Percentiles rank a stretch among this genome's conserved stretches.
phyloP scores from a whole-genome alignment of 495 filamentous ascomycete species.

The Pyrenula aspistea region DNA sequence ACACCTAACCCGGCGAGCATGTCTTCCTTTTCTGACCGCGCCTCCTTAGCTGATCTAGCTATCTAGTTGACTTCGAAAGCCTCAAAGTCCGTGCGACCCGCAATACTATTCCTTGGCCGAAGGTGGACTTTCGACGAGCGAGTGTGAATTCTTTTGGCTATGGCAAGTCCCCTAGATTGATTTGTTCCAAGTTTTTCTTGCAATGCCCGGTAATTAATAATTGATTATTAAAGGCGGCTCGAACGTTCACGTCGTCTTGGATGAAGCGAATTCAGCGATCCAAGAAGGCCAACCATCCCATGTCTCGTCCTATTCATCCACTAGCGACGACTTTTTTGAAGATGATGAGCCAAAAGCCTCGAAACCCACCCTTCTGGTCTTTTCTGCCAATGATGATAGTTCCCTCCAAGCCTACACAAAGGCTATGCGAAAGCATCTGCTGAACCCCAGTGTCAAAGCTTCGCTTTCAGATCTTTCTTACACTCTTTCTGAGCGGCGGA shows the following conservation, averaged over 20 bases:
- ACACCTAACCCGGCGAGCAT: constrained; percentile 1
- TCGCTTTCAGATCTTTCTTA: constrained; percentile 12
- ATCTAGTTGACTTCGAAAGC: constrained; percentile 3
- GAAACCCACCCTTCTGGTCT: constrained; percentile 12
- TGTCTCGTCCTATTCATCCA: constrained; percentile 1
- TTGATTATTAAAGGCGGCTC: constrained; percentile 23
- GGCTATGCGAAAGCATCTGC: constrained; percentile 10
- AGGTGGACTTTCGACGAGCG: constrained; percentile 10
- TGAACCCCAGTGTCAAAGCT: constrained; percentile 10
- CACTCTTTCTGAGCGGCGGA: constrained; percentile 13
- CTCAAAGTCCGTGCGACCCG: constrained; percentile 2
- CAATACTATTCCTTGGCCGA: constrained; percentile 8
- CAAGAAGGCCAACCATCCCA: neutral
- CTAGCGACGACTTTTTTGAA: constrained; percentile 3
- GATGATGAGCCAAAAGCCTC: constrained; percentile 4
- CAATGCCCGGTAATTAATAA: constrained; percentile 5
- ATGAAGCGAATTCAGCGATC: constrained; percentile 7
- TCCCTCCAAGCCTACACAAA: constrained; percentile 14
- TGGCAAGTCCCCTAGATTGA: too few species aligned
- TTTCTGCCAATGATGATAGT: constrained; percentile 18
- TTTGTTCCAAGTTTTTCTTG: too few species aligned
- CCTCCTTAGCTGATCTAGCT: too few species aligned
- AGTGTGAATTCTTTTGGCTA: constrained; percentile 37
- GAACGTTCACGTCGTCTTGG: constrained; percentile 30
- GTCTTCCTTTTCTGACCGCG: too few species aligned